phyloP scores from a whole-genome alignment of 108 stramenopile species.

The Pseudonitzschia pungens region DNA sequence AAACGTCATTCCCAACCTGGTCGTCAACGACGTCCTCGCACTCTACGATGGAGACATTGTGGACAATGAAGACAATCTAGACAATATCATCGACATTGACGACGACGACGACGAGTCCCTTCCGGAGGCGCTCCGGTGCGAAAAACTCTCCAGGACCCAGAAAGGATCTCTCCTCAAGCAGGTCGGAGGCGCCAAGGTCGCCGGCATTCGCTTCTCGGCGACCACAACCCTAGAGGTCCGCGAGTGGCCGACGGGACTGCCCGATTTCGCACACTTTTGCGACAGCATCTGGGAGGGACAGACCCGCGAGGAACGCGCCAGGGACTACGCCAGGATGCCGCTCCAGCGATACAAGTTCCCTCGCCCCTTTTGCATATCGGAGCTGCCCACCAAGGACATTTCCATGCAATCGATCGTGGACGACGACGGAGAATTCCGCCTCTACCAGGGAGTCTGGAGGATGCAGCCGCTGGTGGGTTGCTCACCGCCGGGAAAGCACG shows the following conservation, averaged over 20 bases:
- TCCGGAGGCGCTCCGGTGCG: constrained; percentile 56
- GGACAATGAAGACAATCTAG: constrained; percentile 7
- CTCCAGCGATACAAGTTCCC: constrained; percentile 78
- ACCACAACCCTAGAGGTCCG: constrained; percentile 78
- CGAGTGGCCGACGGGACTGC: constrained; percentile 84
- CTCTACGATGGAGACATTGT: constrained; percentile 33
- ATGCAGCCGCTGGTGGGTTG: constrained; percentile 89
- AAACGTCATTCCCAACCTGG: constrained; percentile 81
- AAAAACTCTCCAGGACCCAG: constrained; percentile 50
- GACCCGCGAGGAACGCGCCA: constrained; percentile 52
- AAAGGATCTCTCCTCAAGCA: constrained; percentile 78
- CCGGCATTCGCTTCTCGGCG: constrained; percentile 85
- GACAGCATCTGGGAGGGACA: constrained; percentile 72
- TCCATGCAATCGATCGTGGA: constrained; percentile 84
- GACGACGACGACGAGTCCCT: constrained; percentile 22
- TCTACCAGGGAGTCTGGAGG: constrained; percentile 92
- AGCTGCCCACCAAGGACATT: constrained; percentile 77
- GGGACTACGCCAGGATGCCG: constrained; percentile 45
- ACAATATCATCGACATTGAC: constrained; percentile 6
- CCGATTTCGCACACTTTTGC: constrained; percentile 73
- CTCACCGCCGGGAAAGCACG: constrained; percentile 59
- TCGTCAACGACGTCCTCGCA: constrained; percentile 78
- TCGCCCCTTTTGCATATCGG: constrained; percentile 75
- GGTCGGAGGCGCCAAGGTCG: constrained; percentile 89
- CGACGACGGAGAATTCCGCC: constrained; percentile 88